Evolutionary conservation across 768 basidiomycete species (phyloP).

Genomic region (Hypsizygus marmoreus): DNA sequence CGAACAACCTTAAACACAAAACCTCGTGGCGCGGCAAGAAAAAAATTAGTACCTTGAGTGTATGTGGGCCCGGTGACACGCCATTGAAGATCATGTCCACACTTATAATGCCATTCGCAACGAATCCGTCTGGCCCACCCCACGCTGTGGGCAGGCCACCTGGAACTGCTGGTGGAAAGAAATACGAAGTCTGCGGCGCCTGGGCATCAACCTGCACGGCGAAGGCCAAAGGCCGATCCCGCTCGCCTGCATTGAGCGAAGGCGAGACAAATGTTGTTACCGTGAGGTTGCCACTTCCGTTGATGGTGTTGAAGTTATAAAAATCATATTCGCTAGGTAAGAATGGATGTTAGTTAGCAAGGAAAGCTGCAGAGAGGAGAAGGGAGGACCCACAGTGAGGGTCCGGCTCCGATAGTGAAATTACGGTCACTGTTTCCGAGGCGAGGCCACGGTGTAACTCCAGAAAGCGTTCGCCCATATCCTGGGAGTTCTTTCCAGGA

Average conservation of each 20-base stretch:
- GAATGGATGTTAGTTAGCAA: not conserved
- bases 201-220: slow-evolving; percentile 52
- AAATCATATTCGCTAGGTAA: slow-evolving; percentile 62
- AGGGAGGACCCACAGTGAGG: slow-evolving; percentile 48
- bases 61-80: slow-evolving; percentile 54
- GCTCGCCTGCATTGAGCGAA: slow-evolving; percentile 52
- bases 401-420: slow-evolving; percentile 65
- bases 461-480: slow-evolving; percentile 61
- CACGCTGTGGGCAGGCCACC: slow-evolving; percentile 49
- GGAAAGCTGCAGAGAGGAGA: not conserved
- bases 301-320: slow-evolving; percentile 54
- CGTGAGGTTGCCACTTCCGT: slow-evolving; percentile 43
- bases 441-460: slow-evolving; percentile 60
- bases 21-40: not conserved
- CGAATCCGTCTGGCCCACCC: slow-evolving; percentile 52
- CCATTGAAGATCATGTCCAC: slow-evolving; percentile 41
- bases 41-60: slow-evolving; percentile 46
- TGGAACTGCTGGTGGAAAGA: slow-evolving; percentile 47
- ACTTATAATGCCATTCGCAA: slow-evolving; percentile 50
- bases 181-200: slow-evolving; percentile 42
- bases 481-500: slow-evolving; percentile 62
- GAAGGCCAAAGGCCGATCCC: slow-evolving; percentile 50
- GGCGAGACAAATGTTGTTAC: slow-evolving; percentile 52
- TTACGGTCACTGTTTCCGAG: slow-evolving; percentile 48
- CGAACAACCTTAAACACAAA: not conserved